Evolutionary conservation across 352 stramenopile species (phyloP).

Genomic region (Phytophthora crassamura): DNA sequence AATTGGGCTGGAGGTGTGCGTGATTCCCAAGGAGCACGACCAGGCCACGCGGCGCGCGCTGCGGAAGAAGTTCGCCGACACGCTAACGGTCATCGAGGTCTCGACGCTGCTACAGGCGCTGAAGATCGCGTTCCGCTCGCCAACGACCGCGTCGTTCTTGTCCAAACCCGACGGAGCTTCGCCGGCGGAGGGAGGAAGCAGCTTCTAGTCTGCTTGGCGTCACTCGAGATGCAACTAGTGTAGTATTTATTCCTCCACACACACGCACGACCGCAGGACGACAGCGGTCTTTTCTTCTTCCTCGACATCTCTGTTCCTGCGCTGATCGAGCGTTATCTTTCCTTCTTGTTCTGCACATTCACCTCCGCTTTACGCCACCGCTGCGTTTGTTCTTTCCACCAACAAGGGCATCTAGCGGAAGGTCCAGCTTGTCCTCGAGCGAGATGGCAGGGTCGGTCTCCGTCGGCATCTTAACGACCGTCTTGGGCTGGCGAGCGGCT

Average conservation of each 20-base stretch:
- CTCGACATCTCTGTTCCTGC: conserved; percentile 13
- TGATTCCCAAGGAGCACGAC: conserved; percentile 70
- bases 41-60: conserved; percentile 51
- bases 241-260: conserved; percentile 45
- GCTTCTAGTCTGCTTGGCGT: conserved; percentile 20
- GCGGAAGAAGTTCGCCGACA: conserved; percentile 57
- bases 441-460: conserved; percentile 34
- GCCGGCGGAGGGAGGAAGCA: conserved; percentile 18
- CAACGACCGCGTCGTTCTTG: conserved; percentile 26
- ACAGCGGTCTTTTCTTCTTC: conserved; percentile 28
- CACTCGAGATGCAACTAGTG: conserved; percentile 34
- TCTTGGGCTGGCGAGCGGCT: conserved; percentile 33
- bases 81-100: conserved; percentile 67
- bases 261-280: conserved; percentile 20
- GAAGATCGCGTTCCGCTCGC: conserved; percentile 55
- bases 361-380: conserved; percentile 31
- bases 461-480: conserved; percentile 30
- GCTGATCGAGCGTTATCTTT: conserved; percentile 2
- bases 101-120: conserved; percentile 72
- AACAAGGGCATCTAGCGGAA: conserved; percentile 75
- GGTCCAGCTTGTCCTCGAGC: conserved; percentile 68
- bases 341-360: conserved; percentile 29
- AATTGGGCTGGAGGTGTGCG: conserved; percentile 76
- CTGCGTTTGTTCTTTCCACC: conserved; percentile 39
- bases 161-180: conserved; percentile 14